phyloP scores from a whole-genome alignment of 2,329 filamentous ascomycete genomes.

The Claviceps paspali region DNA sequence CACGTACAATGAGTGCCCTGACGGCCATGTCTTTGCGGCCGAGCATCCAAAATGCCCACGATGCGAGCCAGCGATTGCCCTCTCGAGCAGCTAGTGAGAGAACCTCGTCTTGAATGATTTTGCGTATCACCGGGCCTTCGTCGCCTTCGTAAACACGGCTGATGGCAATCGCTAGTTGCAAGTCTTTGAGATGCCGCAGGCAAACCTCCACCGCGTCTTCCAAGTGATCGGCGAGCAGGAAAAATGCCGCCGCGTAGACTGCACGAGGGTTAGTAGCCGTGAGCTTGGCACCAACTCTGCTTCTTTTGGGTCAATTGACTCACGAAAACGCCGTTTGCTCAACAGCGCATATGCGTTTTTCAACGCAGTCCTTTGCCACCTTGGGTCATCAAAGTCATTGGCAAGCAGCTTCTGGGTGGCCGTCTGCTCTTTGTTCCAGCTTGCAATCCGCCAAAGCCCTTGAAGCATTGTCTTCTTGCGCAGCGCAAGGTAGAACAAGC shows the following conservation, averaged over 20 bases:
- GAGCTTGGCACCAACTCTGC: too few species aligned
- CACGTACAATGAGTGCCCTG: constrained; percentile 59
- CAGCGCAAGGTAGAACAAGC: constrained; percentile 79
- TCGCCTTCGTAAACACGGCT: constrained; percentile 82
- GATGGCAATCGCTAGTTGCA: constrained; percentile 81
- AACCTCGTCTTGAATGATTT: constrained; percentile 65
- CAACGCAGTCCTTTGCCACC: constrained; percentile 76
- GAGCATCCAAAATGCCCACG: constrained; percentile 92
- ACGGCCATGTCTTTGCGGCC: constrained; percentile 71
- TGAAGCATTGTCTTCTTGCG: constrained; percentile 81
- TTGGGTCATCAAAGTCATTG: constrained; percentile 80
- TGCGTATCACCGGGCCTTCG: constrained; percentile 54
- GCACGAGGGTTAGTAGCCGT: constrained; percentile 1
- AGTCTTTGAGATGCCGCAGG: constrained; percentile 70
- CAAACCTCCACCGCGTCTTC: constrained; percentile 78
- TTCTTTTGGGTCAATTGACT: constrained; percentile 1
- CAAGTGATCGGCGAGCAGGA: constrained; percentile 73
- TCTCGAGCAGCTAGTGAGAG: constrained; percentile 62
- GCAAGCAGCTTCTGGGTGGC: constrained; percentile 65
- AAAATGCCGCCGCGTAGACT: constrained; percentile 94
- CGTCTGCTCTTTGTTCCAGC: constrained; percentile 71
- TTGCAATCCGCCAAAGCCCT: constrained; percentile 88
- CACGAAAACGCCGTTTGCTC: constrained; percentile 75
- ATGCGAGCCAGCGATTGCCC: constrained; percentile 85
- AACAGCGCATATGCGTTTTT: constrained; percentile 96